phyloP scores from a whole-genome alignment of 2,329 filamentous ascomycete genomes.

The Aspergillus pseudotamarii region DNA sequence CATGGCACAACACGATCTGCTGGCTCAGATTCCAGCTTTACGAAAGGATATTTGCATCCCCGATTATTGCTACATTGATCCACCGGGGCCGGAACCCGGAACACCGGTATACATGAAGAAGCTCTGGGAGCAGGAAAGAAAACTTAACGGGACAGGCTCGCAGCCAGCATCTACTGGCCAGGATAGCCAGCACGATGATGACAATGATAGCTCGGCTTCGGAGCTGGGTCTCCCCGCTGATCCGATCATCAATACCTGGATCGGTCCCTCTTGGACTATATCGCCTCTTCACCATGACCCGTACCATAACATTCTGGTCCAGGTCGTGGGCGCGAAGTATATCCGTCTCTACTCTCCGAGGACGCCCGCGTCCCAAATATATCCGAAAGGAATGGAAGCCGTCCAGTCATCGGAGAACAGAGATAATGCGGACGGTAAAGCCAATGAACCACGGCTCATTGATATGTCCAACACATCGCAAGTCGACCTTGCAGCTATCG shows the following conservation, averaged over 20 bases:
- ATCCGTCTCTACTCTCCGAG: slow-evolving; percentile 79
- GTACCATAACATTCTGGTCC: slow-evolving; percentile 88
- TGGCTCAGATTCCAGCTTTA: slow-evolving; percentile 77
- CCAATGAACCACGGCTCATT: slow-evolving; percentile 47
- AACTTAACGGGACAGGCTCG: slow-evolving; percentile 6
- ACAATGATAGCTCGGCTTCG: slow-evolving; percentile 15
- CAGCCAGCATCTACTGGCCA: background rate
- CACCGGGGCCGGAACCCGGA: slow-evolving; percentile 58
- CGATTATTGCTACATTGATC: slow-evolving; percentile 78
- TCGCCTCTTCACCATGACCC: slow-evolving; percentile 92
- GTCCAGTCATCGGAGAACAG: slow-evolving; percentile 22
- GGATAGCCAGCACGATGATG: background rate
- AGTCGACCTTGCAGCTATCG: slow-evolving; percentile 73
- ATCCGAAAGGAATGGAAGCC: slow-evolving; percentile 42
- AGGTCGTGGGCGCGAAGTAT: slow-evolving; percentile 90
- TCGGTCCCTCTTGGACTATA: slow-evolving; percentile 84
- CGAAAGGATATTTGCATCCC: slow-evolving; percentile 76
- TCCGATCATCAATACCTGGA: slow-evolving; percentile 86
- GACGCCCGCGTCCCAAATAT: slow-evolving; percentile 51
- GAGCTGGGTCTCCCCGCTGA: slow-evolving; percentile 36
- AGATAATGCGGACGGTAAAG: slow-evolving; percentile 6
- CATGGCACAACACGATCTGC: slow-evolving; percentile 87
- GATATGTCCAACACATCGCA: slow-evolving; percentile 91
- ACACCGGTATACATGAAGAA: slow-evolving; percentile 50
- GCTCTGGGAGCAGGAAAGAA: slow-evolving; percentile 25